Evolutionary conservation across 768 basidiomycete species (phyloP), one percentile per base, ranked within the genome.

Genomic region (Macrolepiota albuminosa): DNA sequence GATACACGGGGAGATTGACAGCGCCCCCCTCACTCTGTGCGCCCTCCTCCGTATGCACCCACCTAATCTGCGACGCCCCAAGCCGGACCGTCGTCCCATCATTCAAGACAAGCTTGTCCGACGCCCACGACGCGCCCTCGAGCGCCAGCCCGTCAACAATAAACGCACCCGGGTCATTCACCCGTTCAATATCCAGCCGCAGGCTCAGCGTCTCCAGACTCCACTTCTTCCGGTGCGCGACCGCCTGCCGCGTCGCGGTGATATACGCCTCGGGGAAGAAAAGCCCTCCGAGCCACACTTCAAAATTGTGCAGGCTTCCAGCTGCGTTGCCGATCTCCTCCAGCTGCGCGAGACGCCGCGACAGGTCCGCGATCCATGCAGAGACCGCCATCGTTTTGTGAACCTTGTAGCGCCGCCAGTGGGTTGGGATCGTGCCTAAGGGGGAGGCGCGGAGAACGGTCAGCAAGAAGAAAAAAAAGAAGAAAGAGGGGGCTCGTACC

Each of bases 211-310:
- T 93, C 73, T 99, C 96, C 63, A 99, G 75, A 72, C 93, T 95
- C 89, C 92, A 93, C 64, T 87, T 86, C 75, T 89, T 93, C 57
- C 87, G 81, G 70, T 98, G 95, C 2, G 96, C 97, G 5, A 95
- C 91, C n/a, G 92, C 86, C 72, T 99, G 96, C 54, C 96, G 82
- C 2, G 94, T 95, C 2, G 96, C 96, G 0, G 96, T 98, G 67
- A 98, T 83, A 70, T 94, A 98, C 3, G 95, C 95, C 68, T 95
- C 93, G 0, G 96, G 97, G 83, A 91, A 95, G 82, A 98, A 98
- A 58, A 99, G 73, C 0, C 93, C 91, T 26, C 96, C 95, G 14
- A 98, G 84, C 91, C 93, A 93, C 48, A 97, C 90, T 72, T 92
- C 86, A 50, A 90, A 76, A 65, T 90, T 79, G 63, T 76, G 81